Base-by-base conservation (phyloP, 140 eudicot species). In the Bidens hawaiensis region DNA sequence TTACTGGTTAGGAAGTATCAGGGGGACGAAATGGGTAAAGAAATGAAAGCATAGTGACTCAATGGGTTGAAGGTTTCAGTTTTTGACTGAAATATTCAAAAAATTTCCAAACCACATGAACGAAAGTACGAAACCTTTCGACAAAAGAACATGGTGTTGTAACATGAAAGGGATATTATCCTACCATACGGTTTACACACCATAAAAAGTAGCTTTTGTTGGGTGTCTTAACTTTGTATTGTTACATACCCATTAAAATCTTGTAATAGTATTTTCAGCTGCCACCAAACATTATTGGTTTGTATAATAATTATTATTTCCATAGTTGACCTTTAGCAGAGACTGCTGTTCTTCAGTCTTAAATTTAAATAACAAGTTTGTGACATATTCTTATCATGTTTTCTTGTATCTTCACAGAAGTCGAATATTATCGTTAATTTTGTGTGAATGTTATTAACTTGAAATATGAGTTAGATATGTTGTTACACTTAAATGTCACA, bases 91-190 rank as follows among this genome's bases (percentile, higher is more conserved):
- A n/a, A n/a, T n/a, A n/a, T n/a, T n/a, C n/a, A n/a, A n/a, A n/a
- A n/a, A n/a, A n/a, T n/a, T n/a, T n/a, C n/a, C n/a, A n/a, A n/a
- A n/a, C n/a, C n/a, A 48, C 25, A 25, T 38, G 10, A 67, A 25
- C 11, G n/a, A n/a, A n/a, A n/a, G n/a, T n/a, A n/a, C n/a, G n/a
- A n/a, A n/a, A 17, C 40, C 13, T 50, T 49, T 48, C 21, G 52
- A 23, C 41, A 2, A 28, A 12, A 21, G 41, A 54, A 23, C 24
- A 15, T 52, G 53, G 63, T n/a, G 70, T 42, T 65, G 63, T 33
- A 50, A 7, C 27, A 55, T 41, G 73, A 67, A 67, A 67, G 73
- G 22, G 67, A 69, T 67, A 18, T 54, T 2, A 28, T 43, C 57
- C 48, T 14, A 46, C 24, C 21, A 55, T 27, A 42, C 45, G 23